phyloP scores from a whole-genome alignment of 495 filamentous ascomycete genomes.

The Penicillium cataractarum region DNA sequence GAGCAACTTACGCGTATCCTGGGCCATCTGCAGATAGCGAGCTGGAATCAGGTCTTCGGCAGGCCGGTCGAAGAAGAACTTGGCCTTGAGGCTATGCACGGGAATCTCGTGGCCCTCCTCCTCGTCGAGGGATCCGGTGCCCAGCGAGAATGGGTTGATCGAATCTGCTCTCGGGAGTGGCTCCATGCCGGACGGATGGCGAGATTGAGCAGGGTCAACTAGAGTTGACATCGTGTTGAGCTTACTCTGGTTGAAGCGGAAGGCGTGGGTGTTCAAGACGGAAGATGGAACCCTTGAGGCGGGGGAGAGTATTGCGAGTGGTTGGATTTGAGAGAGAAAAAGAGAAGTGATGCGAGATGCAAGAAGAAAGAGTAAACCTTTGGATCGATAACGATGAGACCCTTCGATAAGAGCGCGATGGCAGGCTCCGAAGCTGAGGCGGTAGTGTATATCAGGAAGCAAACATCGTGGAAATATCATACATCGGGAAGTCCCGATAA shows the following conservation, averaged over 20 bases:
- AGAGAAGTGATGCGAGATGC: background rate
- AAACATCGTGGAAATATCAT: no score
- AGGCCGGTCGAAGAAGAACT: conserved; percentile 26
- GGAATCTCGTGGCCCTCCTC: conserved; percentile 5
- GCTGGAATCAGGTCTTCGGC: conserved; percentile 30
- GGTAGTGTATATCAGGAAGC: no score
- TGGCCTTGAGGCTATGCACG: conserved; percentile 31
- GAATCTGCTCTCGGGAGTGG: background rate
- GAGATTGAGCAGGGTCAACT: background rate
- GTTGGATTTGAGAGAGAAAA: background rate
- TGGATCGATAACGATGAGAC: no score
- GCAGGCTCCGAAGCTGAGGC: no score
- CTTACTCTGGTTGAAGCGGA: background rate
- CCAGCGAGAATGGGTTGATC: background rate
- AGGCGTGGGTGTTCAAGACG: background rate
- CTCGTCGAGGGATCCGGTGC: background rate
- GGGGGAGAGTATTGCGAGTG: background rate
- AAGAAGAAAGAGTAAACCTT: no score
- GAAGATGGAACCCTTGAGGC: background rate
- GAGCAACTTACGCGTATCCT: conserved; percentile 21
- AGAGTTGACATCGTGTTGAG: background rate
- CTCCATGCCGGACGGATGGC: background rate
- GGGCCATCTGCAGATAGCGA: conserved; percentile 26
- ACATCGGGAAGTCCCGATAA: no score
- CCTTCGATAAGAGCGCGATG: no score